Percentiles rank a stretch among this genome's conserved stretches.
These are phyloP conservation scores for Bondarzewia mesenterica DNA, from an alignment of 1,284 basidiomycete species.

Conservation along the genomic window DNA sequence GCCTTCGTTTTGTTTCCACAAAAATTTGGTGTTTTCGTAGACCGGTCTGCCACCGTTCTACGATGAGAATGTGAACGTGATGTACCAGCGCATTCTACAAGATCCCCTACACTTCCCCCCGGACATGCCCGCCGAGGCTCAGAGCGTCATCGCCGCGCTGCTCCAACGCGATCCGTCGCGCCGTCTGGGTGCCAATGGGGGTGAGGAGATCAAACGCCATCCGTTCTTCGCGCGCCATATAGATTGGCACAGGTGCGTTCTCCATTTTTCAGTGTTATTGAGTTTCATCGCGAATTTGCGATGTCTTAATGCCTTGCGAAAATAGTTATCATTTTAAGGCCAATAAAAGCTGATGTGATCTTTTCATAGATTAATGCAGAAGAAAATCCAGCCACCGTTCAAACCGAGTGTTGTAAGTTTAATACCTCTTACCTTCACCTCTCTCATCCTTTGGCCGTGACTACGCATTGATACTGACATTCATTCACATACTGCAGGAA, in stretches of 20 bases:
- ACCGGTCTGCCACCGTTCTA: slow-evolving; percentile 98
- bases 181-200: slow-evolving; percentile 86
- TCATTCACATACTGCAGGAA: too few relatives aligned
- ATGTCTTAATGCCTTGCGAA: not conserved
- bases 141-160: slow-evolving; percentile 81
- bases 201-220: slow-evolving; percentile 94
- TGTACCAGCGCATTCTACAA: slow-evolving; percentile 95
- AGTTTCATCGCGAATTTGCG: too few relatives aligned
- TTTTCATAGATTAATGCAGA: slow-evolving; percentile 62
- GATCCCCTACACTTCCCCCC: slow-evolving; percentile 93
- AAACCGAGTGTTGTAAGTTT: slow-evolving; percentile 75
- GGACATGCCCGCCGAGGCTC: slow-evolving; percentile 85
- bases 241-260: slow-evolving; percentile 71
- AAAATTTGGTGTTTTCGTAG: slow-evolving; percentile 26
- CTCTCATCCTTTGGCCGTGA: too few relatives aligned
- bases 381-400: slow-evolving; percentile 97
- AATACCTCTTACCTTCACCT: not conserved
- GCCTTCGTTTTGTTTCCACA: not conserved
- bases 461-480: too few relatives aligned
- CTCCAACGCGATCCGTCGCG: slow-evolving; percentile 84
- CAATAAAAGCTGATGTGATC: not conserved
- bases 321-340: not conserved
- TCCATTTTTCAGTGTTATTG: not conserved
- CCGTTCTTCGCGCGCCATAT: slow-evolving; percentile 94
- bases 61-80: slow-evolving; percentile 96